Conservation (phyloP, 116 monocot species). For the Posidonia oceanica region DNA sequence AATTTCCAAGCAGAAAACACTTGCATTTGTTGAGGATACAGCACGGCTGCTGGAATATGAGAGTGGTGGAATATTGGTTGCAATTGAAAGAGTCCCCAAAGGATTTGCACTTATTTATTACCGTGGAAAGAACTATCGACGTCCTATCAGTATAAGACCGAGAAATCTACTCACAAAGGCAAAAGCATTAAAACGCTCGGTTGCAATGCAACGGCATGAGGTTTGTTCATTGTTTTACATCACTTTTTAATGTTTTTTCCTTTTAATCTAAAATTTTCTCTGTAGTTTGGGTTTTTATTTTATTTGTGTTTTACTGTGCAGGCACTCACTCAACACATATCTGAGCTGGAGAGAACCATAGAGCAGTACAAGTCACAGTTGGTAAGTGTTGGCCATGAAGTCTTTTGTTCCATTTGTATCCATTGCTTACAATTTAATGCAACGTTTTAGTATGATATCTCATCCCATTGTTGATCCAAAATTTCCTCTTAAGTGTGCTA, state of each 20-base stretch:
- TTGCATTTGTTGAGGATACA: constrained; percentile 87
- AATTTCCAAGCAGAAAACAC: constrained; percentile 89
- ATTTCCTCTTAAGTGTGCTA: neutral
- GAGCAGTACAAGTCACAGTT: constrained; percentile 58
- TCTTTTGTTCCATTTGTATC: neutral
- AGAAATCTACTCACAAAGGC: constrained; percentile 95
- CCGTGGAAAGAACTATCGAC: constrained; percentile 92
- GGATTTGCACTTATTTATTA: constrained; percentile 88
- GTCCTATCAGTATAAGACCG: constrained; percentile 85
- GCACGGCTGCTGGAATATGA: constrained; percentile 88
- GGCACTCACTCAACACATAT: constrained; percentile 91
- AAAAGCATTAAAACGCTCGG: constrained; percentile 83
- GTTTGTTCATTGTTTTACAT: constrained; percentile 23
- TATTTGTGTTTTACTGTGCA: constrained; percentile 18
- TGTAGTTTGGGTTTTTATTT: neutral
- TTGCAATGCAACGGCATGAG: constrained; percentile 98
- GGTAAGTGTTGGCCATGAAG: constrained; percentile 27
- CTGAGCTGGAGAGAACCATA: constrained; percentile 59
- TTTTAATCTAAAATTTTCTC: neutral
- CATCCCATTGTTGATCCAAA: neutral
- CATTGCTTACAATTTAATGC: neutral
- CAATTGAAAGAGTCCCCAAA: constrained; percentile 88
- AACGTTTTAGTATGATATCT: neutral
- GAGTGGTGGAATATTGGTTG: constrained; percentile 94
- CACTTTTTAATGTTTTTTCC: neutral